These are phyloP conservation scores for Suhomyces yuchorum DNA, from an alignment of 1,139 yeast genomes.

Conservation along the genomic window DNA sequence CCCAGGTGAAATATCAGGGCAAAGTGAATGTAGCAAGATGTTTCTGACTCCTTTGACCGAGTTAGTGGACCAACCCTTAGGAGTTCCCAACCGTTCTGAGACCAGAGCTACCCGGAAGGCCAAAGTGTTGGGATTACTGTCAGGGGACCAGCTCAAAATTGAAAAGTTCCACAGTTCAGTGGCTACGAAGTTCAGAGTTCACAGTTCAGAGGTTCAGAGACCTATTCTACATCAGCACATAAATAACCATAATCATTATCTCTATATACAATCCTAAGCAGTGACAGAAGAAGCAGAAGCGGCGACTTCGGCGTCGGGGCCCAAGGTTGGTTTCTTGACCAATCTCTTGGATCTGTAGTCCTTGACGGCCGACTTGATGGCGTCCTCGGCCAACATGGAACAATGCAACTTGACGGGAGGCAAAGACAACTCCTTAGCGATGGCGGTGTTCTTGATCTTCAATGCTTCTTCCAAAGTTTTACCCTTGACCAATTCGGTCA, in stretches of 20 bases:
- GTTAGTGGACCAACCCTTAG: too few relatives aligned
- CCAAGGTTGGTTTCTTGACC: conserved; percentile 49
- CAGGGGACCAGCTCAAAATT: too few relatives aligned
- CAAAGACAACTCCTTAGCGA: conserved; percentile 87
- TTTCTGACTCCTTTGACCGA: too few relatives aligned
- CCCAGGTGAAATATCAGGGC: background rate
- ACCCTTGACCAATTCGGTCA: conserved; percentile 94
- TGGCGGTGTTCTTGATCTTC: conserved; percentile 83
- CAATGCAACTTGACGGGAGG: conserved; percentile 98
- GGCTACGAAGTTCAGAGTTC: too few relatives aligned
- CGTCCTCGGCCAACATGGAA: conserved; percentile 98
- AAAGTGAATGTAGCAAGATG: background rate
- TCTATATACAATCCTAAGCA: conserved; percentile 11
- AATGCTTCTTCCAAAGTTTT: conserved; percentile 94
- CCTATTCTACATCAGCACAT: background rate
- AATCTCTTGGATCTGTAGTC: conserved; percentile 82
- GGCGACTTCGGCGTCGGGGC: conserved; percentile 44
- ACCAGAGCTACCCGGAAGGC: too few relatives aligned
- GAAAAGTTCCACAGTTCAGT: too few relatives aligned
- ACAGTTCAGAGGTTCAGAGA: background rate
- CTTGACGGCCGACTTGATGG: conserved; percentile 94
- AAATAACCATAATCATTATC: conserved; percentile 3
- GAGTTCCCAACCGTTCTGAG: too few relatives aligned
- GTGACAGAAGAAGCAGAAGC: conserved; percentile 11
- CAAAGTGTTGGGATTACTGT: too few relatives aligned